Evolutionary conservation across 306 rosid species (phyloP).

Genomic region (Biancaea sappan): DNA sequence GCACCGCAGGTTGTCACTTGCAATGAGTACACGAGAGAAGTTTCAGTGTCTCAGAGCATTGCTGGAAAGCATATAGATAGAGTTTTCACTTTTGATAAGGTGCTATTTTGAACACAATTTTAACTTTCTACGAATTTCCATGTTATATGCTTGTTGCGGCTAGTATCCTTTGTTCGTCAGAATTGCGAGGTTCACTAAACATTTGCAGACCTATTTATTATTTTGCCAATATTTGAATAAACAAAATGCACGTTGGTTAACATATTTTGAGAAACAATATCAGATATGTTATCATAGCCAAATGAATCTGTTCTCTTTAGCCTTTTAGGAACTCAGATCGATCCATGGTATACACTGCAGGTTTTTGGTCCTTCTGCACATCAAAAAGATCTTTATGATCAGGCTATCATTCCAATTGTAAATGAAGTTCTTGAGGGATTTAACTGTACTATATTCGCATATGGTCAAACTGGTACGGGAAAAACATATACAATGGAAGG

Average conservation of each 20-base stretch:
- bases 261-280: background rate
- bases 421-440: slow-evolving; percentile 74
- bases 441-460: slow-evolving; percentile 74
- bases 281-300: background rate
- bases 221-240: background rate
- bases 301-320: background rate
- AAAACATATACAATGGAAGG: slow-evolving; percentile 84
- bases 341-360: slow-evolving; percentile 25
- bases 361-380: slow-evolving; percentile 74
- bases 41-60: slow-evolving; percentile 68
- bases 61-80: slow-evolving; percentile 73
- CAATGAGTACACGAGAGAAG: slow-evolving; percentile 65
- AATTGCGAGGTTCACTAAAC: no score
- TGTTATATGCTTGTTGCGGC: background rate
- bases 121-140: background rate
- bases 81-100: slow-evolving; percentile 77
- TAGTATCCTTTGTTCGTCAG: background rate
- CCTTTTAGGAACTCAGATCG: background rate
- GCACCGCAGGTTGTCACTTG: slow-evolving; percentile 77
- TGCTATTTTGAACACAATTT: background rate
- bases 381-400: slow-evolving; percentile 72
- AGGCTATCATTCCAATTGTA: slow-evolving; percentile 75
- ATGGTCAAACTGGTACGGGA: slow-evolving; percentile 81
- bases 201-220: background rate
- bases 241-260: background rate